Evolutionary conservation across 371 early-diverging fungal genomes (phyloP).

Genomic region (Circinella umbellata): DNA sequence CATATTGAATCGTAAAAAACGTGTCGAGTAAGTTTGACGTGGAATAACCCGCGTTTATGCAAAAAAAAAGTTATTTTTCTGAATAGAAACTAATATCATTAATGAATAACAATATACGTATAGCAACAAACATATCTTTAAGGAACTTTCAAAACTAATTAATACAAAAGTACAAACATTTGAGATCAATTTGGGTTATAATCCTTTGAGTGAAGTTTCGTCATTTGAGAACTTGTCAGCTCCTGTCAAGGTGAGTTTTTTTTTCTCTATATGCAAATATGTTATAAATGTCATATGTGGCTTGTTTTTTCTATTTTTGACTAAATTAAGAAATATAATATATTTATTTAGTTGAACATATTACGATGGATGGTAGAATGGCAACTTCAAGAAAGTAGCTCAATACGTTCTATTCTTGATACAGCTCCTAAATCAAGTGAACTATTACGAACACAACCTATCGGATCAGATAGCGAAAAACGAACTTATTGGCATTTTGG

Average conservation of each 20-base stretch:
- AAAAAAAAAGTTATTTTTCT: neutral
- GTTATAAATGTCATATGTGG: neutral
- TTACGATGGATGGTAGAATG: constrained; percentile 44
- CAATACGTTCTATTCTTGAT: constrained; percentile 30
- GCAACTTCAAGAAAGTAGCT: constrained; percentile 48
- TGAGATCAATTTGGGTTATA: constrained; percentile 38
- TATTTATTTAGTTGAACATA: constrained; percentile 29
- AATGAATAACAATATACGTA: neutral
- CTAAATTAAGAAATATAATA: neutral
- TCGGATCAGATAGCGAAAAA: constrained; percentile 35
- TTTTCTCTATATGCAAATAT: neutral
- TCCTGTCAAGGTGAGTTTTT: neutral
- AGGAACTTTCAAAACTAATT: constrained; percentile 34
- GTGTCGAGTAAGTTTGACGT: constrained; percentile 35
- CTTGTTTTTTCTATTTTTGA: neutral
- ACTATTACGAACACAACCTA: constrained; percentile 12
- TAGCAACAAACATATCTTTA: constrained; percentile 23
- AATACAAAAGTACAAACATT: constrained; percentile 32
- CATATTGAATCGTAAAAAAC: constrained; percentile 43
- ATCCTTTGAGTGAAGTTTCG: constrained; percentile 28
- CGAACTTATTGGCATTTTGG: constrained; percentile 49
- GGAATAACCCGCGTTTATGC: neutral
- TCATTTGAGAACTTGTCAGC: neutral
- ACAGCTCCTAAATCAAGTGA: constrained; percentile 13
- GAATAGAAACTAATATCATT: too few species aligned